These are phyloP conservation scores for Achlya hypogyna DNA, from an alignment of 352 stramenopile genomes.

Conservation along the genomic window DNA sequence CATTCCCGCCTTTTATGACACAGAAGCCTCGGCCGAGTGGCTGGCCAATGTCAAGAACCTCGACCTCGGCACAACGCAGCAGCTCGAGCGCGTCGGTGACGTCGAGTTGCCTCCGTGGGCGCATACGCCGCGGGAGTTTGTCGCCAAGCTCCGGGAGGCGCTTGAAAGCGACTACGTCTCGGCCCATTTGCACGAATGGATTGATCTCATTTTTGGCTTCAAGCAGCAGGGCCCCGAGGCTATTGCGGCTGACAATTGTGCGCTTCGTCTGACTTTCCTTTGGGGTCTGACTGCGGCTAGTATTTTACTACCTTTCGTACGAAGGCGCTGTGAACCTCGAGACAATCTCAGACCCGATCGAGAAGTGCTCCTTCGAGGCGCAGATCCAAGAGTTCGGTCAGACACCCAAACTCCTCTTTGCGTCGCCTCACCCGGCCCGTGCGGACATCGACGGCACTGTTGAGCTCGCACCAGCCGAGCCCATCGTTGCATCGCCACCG, in stretches of 20 bases:
- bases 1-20: slow-evolving; percentile 64
- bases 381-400: slow-evolving; percentile 92
- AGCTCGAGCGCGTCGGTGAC: slow-evolving; percentile 63
- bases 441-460: slow-evolving; percentile 28
- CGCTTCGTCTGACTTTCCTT: slow-evolving; percentile 13
- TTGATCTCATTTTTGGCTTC: slow-evolving; percentile 76
- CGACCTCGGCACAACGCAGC: slow-evolving; percentile 22
- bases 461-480: slow-evolving; percentile 39
- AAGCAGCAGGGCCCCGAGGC: slow-evolving; percentile 69
- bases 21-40: slow-evolving; percentile 26
- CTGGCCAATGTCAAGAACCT: slow-evolving; percentile 19
- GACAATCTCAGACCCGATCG: slow-evolving; percentile 80
- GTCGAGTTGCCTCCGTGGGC: slow-evolving; percentile 94
- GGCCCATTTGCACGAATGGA: slow-evolving; percentile 67
- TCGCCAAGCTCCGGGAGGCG: slow-evolving; percentile 55
- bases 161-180: slow-evolving; percentile 73
- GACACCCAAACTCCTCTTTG: slow-evolving; percentile 74
- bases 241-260: slow-evolving; percentile 70
- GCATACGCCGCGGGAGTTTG: slow-evolving; percentile 67
- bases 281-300: slow-evolving; percentile 25
- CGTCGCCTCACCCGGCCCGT: slow-evolving; percentile 52
- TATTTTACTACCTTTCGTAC: slow-evolving; percentile 87
- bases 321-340: slow-evolving; percentile 81
- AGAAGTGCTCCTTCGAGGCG: slow-evolving; percentile 89
- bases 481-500: slow-evolving; percentile 27